Conservation (phyloP, 768 basidiomycete genomes). For the Cystobasidium tubakii region DNA sequence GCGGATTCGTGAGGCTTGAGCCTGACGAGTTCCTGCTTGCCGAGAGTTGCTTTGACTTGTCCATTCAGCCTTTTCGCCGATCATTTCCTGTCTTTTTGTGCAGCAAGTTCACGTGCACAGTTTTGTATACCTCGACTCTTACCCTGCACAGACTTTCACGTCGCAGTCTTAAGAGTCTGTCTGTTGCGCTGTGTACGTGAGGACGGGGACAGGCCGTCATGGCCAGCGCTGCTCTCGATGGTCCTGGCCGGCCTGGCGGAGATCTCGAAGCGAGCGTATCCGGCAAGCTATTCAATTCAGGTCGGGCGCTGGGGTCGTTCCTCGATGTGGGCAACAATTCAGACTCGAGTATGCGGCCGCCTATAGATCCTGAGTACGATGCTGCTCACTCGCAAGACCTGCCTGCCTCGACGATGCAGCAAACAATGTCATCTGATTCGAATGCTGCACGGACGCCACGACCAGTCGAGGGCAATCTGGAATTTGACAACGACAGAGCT, state of each 20-base stretch:
- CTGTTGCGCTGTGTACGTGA: no score
- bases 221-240: background rate
- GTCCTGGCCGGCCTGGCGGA: background rate
- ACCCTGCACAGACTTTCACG: no score
- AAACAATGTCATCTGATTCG: background rate
- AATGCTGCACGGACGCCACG: background rate
- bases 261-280: background rate
- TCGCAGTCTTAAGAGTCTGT: no score
- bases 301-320: background rate
- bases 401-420: background rate
- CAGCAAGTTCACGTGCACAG: no score
- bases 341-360: background rate
- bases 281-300: background rate
- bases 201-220: background rate
- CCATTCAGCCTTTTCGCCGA: no score
- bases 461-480: background rate
- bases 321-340: background rate
- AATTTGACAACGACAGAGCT: background rate
- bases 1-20: no score
- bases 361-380: background rate
- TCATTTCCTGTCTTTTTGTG: no score
- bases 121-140: no score
- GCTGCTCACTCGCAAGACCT: background rate
- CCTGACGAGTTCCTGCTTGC: no score
- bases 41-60: no score